Evolutionary conservation across 352 stramenopile genomes (phyloP).

Genomic region (Phytophthora pini): DNA sequence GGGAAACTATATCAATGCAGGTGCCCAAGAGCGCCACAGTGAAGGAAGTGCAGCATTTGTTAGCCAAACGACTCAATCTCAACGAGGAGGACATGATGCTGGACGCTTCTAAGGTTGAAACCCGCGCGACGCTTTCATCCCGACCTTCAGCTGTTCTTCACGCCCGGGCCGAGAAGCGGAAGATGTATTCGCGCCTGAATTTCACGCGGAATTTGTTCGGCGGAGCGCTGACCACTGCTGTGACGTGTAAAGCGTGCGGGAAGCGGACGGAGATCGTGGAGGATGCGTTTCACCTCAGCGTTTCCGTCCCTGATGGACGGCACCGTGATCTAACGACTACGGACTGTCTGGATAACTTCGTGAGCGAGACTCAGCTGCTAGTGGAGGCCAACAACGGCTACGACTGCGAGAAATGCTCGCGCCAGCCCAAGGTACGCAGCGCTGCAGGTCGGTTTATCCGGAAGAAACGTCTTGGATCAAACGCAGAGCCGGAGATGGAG

Average conservation of each 20-base stretch:
- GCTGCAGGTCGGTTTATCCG: conserved; percentile 33
- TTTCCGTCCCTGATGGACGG: conserved; percentile 49
- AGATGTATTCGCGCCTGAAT: conserved; percentile 61
- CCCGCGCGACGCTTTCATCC: conserved; percentile 33
- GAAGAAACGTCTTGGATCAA: conserved; percentile 35
- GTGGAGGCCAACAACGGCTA: conserved; percentile 71
- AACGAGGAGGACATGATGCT: conserved; percentile 68
- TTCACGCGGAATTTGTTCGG: conserved; percentile 70
- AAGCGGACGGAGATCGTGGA: conserved; percentile 63
- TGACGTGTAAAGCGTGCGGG: conserved; percentile 55
- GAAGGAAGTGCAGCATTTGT: conserved; percentile 57
- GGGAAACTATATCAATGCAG: conserved; percentile 66
- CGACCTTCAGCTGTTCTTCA: conserved; percentile 39
- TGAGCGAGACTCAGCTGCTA: conserved; percentile 52
- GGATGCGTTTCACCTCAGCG: conserved; percentile 68
- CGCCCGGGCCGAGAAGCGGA: conserved; percentile 29
- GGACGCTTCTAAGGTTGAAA: conserved; percentile 36
- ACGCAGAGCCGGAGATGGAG: conserved; percentile 39
- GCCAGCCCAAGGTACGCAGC: conserved; percentile 40
- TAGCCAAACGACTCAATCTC: conserved; percentile 62
- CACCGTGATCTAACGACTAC: conserved; percentile 31
- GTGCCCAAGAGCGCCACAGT: conserved; percentile 53
- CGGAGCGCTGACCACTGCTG: conserved; percentile 54
- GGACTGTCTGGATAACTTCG: conserved; percentile 63
- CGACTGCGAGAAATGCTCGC: conserved; percentile 71